phyloP scores from a whole-genome alignment of 2,329 filamentous ascomycete species.

The Penicillium sp. region DNA sequence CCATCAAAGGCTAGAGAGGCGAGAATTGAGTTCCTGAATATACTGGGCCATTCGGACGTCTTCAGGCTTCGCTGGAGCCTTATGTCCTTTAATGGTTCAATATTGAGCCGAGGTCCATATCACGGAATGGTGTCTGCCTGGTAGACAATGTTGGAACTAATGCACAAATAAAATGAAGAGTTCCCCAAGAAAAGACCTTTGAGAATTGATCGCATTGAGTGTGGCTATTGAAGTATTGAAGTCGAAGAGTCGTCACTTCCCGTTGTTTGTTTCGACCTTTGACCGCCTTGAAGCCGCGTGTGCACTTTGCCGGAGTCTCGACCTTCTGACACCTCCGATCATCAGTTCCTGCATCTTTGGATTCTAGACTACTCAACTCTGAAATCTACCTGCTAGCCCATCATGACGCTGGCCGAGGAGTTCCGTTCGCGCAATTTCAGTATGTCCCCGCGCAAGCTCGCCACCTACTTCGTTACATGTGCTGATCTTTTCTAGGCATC shows the following conservation, averaged over 20 bases:
- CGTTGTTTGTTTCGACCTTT: constrained; percentile 7
- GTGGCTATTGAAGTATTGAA: too few species aligned
- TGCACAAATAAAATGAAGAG: background rate
- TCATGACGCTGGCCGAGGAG: constrained; percentile 63
- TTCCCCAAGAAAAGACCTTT: too few species aligned
- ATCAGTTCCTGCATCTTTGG: constrained; percentile 4
- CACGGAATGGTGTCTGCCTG: constrained; percentile 2
- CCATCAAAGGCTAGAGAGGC: too few species aligned
- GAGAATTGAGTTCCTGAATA: too few species aligned
- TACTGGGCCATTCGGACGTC: too few species aligned
- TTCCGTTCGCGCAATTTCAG: constrained; percentile 68
- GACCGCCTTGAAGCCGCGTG: constrained; percentile 11
- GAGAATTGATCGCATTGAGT: too few species aligned
- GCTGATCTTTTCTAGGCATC: constrained; percentile 54
- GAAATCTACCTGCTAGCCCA: constrained; percentile 19
- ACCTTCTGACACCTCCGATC: constrained; percentile 11
- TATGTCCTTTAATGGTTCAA: background rate
- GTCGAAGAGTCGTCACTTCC: background rate
- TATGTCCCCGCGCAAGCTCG: constrained; percentile 42
- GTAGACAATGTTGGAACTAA: background rate
- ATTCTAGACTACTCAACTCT: background rate
- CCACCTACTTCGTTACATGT: constrained; percentile 23
- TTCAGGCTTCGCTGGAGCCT: background rate
- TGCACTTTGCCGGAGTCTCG: constrained; percentile 8
- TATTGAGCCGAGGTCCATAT: background rate